A percentile compares a stretch with the other conserved stretches of the same genome.
Conservation (phyloP, 2,329 filamentous ascomycete genomes). For the Trichoderma breve region DNA sequence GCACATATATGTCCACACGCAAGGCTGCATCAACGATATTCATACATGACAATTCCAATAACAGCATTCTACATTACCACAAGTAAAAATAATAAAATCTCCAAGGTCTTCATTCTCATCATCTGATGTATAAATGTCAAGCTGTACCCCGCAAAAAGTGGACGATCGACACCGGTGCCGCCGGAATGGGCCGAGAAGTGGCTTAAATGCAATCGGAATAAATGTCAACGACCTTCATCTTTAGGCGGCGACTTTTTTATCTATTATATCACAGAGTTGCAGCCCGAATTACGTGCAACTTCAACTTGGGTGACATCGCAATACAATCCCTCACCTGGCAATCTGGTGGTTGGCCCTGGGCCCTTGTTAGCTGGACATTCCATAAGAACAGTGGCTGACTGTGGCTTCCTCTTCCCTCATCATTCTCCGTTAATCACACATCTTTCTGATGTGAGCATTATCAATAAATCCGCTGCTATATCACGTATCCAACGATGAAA, state of each 20-base stretch:
- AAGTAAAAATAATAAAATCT: neutral
- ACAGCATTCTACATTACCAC: neutral
- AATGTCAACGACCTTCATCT: neutral
- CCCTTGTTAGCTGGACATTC: neutral
- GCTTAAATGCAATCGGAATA: neutral
- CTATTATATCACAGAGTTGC: neutral
- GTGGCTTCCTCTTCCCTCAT: neutral
- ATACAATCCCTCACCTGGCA: neutral
- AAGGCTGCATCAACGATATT: neutral
- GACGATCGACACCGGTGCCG: conserved; percentile 12
- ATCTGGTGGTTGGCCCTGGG: neutral
- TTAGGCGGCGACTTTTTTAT: neutral
- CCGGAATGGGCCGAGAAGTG: conserved; percentile 14
- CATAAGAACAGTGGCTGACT: neutral
- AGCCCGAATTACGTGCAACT: neutral
- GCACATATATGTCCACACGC: neutral
- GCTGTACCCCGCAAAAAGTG: conserved; percentile 17
- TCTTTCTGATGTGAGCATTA: neutral
- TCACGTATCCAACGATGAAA: neutral
- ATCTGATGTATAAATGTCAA: neutral
- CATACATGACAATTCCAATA: neutral
- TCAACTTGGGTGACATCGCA: neutral
- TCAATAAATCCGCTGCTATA: neutral
- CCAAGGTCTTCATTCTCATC: neutral
- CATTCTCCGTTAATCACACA: too few relatives aligned